These are phyloP conservation scores for Byssochlamys sp. DNA, from an alignment of 2,329 filamentous ascomycete genomes.

Conservation along the genomic window DNA sequence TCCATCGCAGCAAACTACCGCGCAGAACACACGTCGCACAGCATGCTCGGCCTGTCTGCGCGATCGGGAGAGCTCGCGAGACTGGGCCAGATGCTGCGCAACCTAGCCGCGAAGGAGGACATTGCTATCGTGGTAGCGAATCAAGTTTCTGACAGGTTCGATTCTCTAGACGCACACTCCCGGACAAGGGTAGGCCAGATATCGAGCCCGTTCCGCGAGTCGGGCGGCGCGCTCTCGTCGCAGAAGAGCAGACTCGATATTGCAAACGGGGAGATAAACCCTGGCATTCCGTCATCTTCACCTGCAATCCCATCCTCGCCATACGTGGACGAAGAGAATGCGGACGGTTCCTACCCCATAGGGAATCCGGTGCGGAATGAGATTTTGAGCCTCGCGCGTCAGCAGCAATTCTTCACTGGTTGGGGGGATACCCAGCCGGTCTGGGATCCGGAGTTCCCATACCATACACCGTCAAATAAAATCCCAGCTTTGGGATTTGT, in stretches of 20 bases:
- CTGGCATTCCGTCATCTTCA: conserved; percentile 14
- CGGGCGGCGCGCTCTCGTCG: conserved; percentile 12
- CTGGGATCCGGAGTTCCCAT: background rate
- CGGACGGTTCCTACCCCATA: conserved; percentile 29
- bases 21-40: conserved; percentile 54
- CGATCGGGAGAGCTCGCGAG: conserved; percentile 68
- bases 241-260: conserved; percentile 5
- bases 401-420: conserved; percentile 89
- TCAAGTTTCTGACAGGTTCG: conserved; percentile 85
- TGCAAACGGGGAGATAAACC: background rate
- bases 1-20: conserved; percentile 93
- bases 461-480: conserved; percentile 45
- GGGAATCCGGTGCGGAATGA: conserved; percentile 32
- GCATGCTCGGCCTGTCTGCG: conserved; percentile 53
- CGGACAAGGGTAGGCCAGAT: conserved; percentile 2
- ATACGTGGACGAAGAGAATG: conserved; percentile 17
- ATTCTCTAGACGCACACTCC: conserved; percentile 15
- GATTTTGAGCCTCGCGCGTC: conserved; percentile 69
- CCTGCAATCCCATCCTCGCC: conserved; percentile 20
- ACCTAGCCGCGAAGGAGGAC: conserved; percentile 62
- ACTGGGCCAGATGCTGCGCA: conserved; percentile 62
- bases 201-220: conserved; percentile 12
- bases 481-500: conserved; percentile 79
- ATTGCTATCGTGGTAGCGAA: conserved; percentile 87
- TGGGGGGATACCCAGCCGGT: conserved; percentile 60